phyloP scores from a whole-genome alignment of 768 basidiomycete genomes.

The Psilocybe tampanensis region DNA sequence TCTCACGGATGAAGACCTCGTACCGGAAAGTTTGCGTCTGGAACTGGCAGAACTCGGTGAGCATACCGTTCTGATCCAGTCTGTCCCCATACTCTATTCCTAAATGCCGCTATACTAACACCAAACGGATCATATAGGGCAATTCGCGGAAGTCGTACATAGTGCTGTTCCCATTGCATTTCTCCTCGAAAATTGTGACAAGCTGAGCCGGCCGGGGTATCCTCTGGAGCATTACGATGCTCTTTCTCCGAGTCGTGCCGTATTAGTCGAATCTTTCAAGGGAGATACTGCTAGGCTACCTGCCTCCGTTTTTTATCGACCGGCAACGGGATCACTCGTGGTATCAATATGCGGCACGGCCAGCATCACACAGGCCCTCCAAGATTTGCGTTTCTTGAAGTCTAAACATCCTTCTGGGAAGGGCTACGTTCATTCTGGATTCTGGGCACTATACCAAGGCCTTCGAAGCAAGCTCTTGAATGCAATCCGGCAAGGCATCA shows the following conservation, averaged over 20 bases:
- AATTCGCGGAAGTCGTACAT: slow-evolving; percentile 59
- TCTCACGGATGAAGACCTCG: slow-evolving; percentile 44
- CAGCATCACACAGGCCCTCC: slow-evolving; percentile 42
- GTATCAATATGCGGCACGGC: slow-evolving; percentile 56
- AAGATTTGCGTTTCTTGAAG: slow-evolving; percentile 46
- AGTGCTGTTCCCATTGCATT: slow-evolving; percentile 42
- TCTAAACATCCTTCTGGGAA: slow-evolving; percentile 39
- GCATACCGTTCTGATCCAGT: slow-evolving; percentile 6
- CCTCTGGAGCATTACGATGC: slow-evolving; percentile 53
- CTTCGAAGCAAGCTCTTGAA: slow-evolving; percentile 34
- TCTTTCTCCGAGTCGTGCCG: slow-evolving; percentile 33
- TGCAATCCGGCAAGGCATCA: slow-evolving; percentile 40
- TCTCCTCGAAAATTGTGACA: slow-evolving; percentile 41
- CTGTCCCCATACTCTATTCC: background rate
- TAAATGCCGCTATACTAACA: background rate
- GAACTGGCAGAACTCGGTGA: slow-evolving; percentile 49
- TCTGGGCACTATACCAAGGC: slow-evolving; percentile 54
- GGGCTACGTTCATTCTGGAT: slow-evolving; percentile 53
- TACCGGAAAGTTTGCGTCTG: slow-evolving; percentile 33
- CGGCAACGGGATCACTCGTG: slow-evolving; percentile 46
- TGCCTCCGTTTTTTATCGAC: slow-evolving; percentile 49
- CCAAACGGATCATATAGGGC: slow-evolving; percentile 36
- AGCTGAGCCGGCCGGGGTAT: slow-evolving; percentile 42
- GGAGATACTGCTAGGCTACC: slow-evolving; percentile 47
- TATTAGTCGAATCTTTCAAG: slow-evolving; percentile 38